Evolutionary conservation across 495 filamentous ascomycete genomes (phyloP).

Genomic region (Parachaetomium inaequale): DNA sequence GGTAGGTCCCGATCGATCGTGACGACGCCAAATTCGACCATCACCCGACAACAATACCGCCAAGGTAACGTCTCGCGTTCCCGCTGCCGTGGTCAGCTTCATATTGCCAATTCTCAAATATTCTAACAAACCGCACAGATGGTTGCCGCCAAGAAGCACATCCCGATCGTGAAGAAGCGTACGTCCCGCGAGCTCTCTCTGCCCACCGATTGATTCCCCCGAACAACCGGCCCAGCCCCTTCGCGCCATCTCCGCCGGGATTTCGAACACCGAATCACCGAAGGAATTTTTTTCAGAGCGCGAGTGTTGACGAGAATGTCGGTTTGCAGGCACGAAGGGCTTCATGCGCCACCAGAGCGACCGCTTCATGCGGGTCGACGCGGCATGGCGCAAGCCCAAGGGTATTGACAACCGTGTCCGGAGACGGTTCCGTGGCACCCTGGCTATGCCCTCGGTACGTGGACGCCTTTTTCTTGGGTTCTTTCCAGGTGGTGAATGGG

Average conservation of each 20-base stretch:
- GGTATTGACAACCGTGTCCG: conserved; percentile 88
- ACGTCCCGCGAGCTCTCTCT: conserved; percentile 45
- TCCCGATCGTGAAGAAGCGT: conserved; percentile 99
- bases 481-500: not conserved
- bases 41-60: conserved; percentile 43
- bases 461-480: not conserved
- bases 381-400: conserved; percentile 97
- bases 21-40: conserved; percentile 42
- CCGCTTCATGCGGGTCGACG: conserved; percentile 82
- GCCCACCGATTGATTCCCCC: conserved; percentile 17
- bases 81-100: conserved; percentile 1
- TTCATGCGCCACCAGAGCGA: conserved; percentile 97
- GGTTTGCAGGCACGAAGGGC: conserved; percentile 67
- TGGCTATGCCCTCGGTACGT: conserved; percentile 97
- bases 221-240: conserved; percentile 8
- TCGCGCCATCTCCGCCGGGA: conserved; percentile 4
- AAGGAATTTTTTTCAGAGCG: conserved; percentile 11
- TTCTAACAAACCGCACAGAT: conserved; percentile 60
- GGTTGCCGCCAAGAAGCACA: conserved; percentile 97
- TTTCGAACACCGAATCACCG: not conserved
- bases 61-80: conserved; percentile 40
- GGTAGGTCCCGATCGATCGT: conserved; percentile 32
- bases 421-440: conserved; percentile 89
- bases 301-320: conserved; percentile 24
- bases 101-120: conserved; percentile 7